Evolutionary conservation across 2,329 filamentous ascomycete genomes (phyloP).

Genomic region (Corynespora cassiicola): DNA sequence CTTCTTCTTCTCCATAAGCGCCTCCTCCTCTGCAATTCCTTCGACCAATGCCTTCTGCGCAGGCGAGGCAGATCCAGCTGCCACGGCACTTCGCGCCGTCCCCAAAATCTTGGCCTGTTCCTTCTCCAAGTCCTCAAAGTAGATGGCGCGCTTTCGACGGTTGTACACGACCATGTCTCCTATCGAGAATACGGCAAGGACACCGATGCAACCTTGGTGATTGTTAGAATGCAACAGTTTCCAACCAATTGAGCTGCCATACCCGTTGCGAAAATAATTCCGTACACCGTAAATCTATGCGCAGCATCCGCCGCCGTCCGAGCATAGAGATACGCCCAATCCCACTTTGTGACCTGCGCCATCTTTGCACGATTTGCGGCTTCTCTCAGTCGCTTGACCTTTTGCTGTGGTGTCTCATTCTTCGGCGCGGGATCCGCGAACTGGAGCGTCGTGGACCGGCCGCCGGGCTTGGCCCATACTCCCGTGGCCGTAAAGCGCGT

Average conservation of each 20-base stretch:
- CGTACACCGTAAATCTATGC: constrained; percentile 66
- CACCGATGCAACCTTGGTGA: constrained; percentile 61
- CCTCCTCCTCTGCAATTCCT: constrained; percentile 68
- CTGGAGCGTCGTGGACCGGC: constrained; percentile 48
- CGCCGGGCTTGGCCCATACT: constrained; percentile 70
- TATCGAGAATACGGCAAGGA: constrained; percentile 69
- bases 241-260: constrained; percentile 33
- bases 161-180: constrained; percentile 73
- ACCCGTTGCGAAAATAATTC: constrained; percentile 68
- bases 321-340: constrained; percentile 50
- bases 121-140: constrained; percentile 60
- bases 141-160: constrained; percentile 68
- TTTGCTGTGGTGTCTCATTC: constrained; percentile 61
- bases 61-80: constrained; percentile 53
- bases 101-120: constrained; percentile 51
- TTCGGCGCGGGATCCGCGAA: constrained; percentile 49
- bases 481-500: constrained; percentile 78
- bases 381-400: constrained; percentile 58
- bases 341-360: constrained; percentile 60
- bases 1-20: constrained; percentile 49
- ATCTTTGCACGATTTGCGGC: constrained; percentile 55
- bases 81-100: constrained; percentile 52
- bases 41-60: constrained; percentile 60
- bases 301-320: constrained; percentile 61
- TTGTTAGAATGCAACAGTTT: constrained; percentile 15